Percentiles rank a stretch among this genome's conserved stretches.
Evolutionary conservation across 768 basidiomycete genomes (phyloP).

Genomic region (Lactifluus volemus): DNA sequence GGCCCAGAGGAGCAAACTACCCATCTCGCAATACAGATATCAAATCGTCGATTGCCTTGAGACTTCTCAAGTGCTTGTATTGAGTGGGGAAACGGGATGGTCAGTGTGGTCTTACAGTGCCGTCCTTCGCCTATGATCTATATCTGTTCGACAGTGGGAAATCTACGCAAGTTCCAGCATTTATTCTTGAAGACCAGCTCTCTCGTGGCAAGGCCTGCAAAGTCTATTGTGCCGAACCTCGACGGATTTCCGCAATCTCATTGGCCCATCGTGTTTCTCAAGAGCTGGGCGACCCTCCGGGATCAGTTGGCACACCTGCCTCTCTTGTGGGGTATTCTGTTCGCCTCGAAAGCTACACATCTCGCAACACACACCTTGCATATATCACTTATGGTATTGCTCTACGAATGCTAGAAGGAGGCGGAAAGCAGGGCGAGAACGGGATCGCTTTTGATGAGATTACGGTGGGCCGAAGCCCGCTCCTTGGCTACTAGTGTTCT

Average conservation of each 20-base stretch:
- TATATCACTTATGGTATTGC: conserved; percentile 95
- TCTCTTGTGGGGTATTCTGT: conserved; percentile 95
- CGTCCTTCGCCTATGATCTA: not conserved
- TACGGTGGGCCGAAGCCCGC: conserved; percentile 47
- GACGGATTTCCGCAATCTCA: conserved; percentile 93
- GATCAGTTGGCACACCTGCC: conserved; percentile 61
- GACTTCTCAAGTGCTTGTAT: conserved; percentile 71
- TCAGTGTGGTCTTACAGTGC: conserved; percentile 23
- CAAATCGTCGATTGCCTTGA: conserved; percentile 65
- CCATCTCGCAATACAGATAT: conserved; percentile 77
- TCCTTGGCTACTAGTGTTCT: not conserved
- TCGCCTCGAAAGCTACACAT: conserved; percentile 80
- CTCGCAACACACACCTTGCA: conserved; percentile 65
- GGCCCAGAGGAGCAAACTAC: conserved; percentile 68
- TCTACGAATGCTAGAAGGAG: conserved; percentile 90
- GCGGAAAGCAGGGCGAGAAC: conserved; percentile 56
- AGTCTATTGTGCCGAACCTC: conserved; percentile 91
- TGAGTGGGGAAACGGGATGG: conserved; percentile 81
- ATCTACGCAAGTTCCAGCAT: conserved; percentile 91
- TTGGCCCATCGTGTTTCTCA: conserved; percentile 90
- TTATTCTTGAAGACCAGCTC: conserved; percentile 86
- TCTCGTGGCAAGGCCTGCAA: conserved; percentile 75
- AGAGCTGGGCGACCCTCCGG: conserved; percentile 82
- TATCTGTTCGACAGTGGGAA: conserved; percentile 57
- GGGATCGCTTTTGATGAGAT: conserved; percentile 89